Evolutionary conservation across 768 basidiomycete species (phyloP), one percentile per base, ranked within the genome.

Genomic region (Zangia roseola): DNA sequence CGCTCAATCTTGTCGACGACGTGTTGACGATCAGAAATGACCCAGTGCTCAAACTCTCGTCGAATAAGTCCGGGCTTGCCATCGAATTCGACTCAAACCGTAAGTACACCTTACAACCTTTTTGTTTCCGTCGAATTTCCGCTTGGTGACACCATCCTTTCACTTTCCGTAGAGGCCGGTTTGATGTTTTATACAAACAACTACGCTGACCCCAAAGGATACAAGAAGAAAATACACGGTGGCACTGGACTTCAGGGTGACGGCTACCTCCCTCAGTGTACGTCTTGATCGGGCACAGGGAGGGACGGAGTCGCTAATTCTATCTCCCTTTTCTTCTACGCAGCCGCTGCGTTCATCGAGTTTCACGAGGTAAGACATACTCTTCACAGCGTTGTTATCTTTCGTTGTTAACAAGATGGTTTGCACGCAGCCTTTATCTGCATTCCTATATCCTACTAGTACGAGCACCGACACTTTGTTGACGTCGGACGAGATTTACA

Each of bases 131-230:
- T 45, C 51, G 12, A 10, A 21, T 24, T 24, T 2, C 10, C 4
- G 2, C 21, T 1, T 16, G 25, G 14, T 20, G 52, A 13, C 10
- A 4, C 17, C 10, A 26, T 17, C 14, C 19, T 34, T 14, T 23
- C 38, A 20, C 16, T 33, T 5, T 6, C 21, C 14, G 12, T 52
- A 89, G 88, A 91, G 65, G 78, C 76, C 9, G 87, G 87, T 12
- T 75, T 86, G 31, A 88, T 88, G 78, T 83, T 88, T 57, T 89
- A 89, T 62, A 77, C 84, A 3, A 82, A 83, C 60, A 80, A 77
- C 41, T 68, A 78, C 45, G 69, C 81, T 13, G 67, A 75, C 40
- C 64, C 72, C 16, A 61, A 68, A 16, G 74, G 72, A 14, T 78
- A 81, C 26, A 75, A 83, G 38, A 88, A 89, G 74, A 80, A 77